Evolutionary conservation across 2,329 filamentous ascomycete species (phyloP), one percentile per base, ranked within the genome.

Genomic region (Paramyrothecium sp.): DNA sequence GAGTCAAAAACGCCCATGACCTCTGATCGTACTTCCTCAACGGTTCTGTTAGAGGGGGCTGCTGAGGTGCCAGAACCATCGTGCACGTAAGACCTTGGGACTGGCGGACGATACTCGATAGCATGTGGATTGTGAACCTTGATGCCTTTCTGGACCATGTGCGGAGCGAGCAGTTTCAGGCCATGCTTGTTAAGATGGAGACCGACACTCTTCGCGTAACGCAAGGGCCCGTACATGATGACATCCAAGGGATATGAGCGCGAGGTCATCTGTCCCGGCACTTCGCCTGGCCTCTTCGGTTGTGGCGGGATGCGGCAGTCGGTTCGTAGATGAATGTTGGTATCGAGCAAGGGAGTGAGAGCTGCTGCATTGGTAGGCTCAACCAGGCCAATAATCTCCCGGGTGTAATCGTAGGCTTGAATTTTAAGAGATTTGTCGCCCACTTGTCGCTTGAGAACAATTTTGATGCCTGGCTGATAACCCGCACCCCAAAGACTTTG

Each of bases 1-100:
- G 88, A 89, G 74, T 97, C 92, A 66, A 99, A 97, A 69, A 98
- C 91, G 47, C 86, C 87, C 71, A 91, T 84, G 21, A 97, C 89
- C 57, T 97, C 92, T 61, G 86, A 88, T 11, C 89, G 89, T 58
- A 97, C 89, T 73, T 98, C 92, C 65, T 98, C 94, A 1, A 88
- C 87, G 1, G 91, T 94, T 33, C 91, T 84, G 51, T 70, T 73
- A 41, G 74, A 71, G 3, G 74, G 60, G 5, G 72, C 66, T 38
- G 63, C 67, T n/a, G 62, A 58, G 53, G 62, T 65, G 17, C 60
- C 60, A 56, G 70, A 61, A 56, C 65, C 61, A 56, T 65, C 69
- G 60, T 62, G 71, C 11, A 69, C 57, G 48, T 75, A 75, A 16
- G 69, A 67, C 44, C 69, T 69, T 8, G 71, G 67, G 2, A 73